Evolutionary conservation across 208 protist genomes (phyloP).

Genomic region (Crithidia expoeki): DNA sequence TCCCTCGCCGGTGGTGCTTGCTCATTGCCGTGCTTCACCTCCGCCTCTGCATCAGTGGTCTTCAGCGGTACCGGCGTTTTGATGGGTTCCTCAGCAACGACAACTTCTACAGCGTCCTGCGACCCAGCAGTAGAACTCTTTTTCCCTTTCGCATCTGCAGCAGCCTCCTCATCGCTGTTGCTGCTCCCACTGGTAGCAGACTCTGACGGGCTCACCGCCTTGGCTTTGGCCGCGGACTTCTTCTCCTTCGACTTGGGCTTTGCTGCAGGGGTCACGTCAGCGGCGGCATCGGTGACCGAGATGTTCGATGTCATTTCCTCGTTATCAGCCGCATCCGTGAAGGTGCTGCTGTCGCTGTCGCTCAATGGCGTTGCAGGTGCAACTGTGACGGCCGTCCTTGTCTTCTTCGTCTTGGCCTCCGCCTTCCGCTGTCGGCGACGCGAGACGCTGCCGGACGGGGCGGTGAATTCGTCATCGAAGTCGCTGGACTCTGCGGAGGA

Average conservation of each 20-base stretch:
- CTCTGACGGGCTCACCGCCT: background rate
- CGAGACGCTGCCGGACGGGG: constrained; percentile 19
- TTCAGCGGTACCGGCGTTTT: constrained; percentile 7
- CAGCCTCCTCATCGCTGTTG: background rate
- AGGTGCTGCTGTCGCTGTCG: constrained; percentile 5
- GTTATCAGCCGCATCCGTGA: constrained; percentile 2
- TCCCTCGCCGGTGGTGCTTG: background rate
- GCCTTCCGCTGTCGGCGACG: constrained; percentile 19
- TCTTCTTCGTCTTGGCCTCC: constrained; percentile 12
- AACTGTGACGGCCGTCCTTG: constrained; percentile 4
- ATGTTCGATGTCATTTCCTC: background rate
- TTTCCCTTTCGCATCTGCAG: background rate
- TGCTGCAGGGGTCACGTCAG: background rate
- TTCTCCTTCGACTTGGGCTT: background rate
- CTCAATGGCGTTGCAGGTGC: constrained; percentile 2
- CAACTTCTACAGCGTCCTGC: constrained; percentile 8
- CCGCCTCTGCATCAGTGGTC: background rate
- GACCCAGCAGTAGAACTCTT: background rate
- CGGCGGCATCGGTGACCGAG: background rate
- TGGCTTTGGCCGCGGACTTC: background rate
- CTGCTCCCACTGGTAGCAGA: background rate
- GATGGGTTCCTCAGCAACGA: constrained; percentile 17
- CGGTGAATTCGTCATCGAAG: constrained; percentile 28
- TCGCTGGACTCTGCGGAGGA: constrained; percentile 2
- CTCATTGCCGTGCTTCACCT: constrained; percentile 5